A percentile compares a stretch with the other conserved stretches of the same genome.
These are phyloP conservation scores for Colletotrichum sp. DNA, from an alignment of 2,329 filamentous ascomycete species.

Conservation along the genomic window DNA sequence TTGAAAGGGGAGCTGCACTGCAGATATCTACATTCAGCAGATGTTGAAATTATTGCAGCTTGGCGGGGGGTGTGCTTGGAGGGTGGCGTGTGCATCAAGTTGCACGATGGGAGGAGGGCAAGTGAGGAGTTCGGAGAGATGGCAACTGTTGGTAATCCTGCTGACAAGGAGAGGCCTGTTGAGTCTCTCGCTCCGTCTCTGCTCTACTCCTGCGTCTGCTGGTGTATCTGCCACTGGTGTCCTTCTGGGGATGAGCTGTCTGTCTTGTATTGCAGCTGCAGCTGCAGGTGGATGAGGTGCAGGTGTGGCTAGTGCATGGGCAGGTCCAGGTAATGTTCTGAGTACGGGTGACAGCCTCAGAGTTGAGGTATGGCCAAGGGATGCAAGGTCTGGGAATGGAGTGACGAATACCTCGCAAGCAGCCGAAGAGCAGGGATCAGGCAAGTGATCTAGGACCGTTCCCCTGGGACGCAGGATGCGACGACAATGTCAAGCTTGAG, in stretches of 20 bases:
- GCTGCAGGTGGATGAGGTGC: not conserved
- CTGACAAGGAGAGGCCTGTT: not conserved
- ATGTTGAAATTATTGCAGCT: not conserved
- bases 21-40: slow-evolving; percentile 18
- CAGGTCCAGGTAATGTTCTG: not conserved
- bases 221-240: not conserved
- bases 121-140: not conserved
- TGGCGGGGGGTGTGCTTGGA: not conserved
- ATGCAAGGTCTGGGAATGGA: slow-evolving; percentile 7
- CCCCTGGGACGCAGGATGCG: not conserved
- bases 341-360: not conserved
- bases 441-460: slow-evolving; percentile 4
- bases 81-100: slow-evolving; percentile 4
- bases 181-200: not conserved
- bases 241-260: not conserved
- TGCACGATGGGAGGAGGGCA: not conserved
- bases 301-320: not conserved
- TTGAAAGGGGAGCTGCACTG: not conserved
- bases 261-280: not conserved
- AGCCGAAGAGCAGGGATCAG: slow-evolving; percentile 17
- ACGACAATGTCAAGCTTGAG: slow-evolving; percentile 1
- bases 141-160: not conserved
- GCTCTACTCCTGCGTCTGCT: not conserved
- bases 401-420: slow-evolving; percentile 15
- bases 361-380: not conserved